Evolutionary conservation across 164 flowering plant genomes (phyloP), one percentile per base, ranked within the genome.

Genomic region (Stephania japonica): DNA sequence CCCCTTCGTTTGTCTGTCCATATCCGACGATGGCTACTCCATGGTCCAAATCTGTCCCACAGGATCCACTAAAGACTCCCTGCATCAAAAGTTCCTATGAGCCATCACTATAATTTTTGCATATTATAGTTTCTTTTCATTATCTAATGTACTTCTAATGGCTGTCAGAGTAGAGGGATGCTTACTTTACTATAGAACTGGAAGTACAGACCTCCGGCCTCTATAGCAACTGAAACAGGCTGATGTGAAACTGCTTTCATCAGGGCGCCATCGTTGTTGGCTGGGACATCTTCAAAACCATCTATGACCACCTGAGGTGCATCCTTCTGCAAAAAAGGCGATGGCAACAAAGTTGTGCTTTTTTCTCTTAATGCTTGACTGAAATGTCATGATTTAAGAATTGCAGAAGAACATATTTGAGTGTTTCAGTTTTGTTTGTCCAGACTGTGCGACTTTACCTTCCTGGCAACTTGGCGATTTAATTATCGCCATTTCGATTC

Each of bases 211-310:
- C 79, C 80, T 2, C 83, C 80, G 62, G 82, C 85, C 32, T 83
- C 85, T 66, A 83, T 81, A 9, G 80, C 83, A 23, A 77, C 80
- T 42, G 82, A 79, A 72, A 79, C 82, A 44, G 80, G 84, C 61
- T 79, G 82, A 42, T 69, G 72, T 16, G 82, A 43, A 38, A 81
- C 82, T 4, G 85, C 85, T 47, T 71, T 77, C 74, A 72, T 63
- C 72, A 81, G 69, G 42, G 78, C 80, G 14, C 70, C 72, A 12
- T 75, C 72, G 27, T 72, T 74, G 70, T 81, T 79, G 41, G 72
- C 66, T 0, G 81, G 82, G 62, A 79, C 79, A 67, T 83, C 82
- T 65, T 73, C 76, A 24, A 79, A 75, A 43, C 82, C 82, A 69
- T 79, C 82, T 26, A 83, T 81, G 23, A 49, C 50, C 7, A 81